Evolutionary conservation across 441 rosid genomes (phyloP).

Genomic region (Syzygium syzygioides): DNA sequence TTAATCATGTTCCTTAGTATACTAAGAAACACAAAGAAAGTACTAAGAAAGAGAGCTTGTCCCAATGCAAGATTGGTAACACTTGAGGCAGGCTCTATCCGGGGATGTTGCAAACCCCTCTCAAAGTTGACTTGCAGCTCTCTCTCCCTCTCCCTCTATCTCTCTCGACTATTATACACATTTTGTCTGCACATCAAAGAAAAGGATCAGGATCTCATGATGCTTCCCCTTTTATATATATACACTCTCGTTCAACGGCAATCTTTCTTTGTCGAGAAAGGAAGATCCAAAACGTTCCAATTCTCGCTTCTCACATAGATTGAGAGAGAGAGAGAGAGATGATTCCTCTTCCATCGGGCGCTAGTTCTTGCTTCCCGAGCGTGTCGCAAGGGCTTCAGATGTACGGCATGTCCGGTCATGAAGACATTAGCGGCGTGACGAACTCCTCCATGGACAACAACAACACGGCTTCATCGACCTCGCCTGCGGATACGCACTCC

Average conservation of each 20-base stretch:
- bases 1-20: not conserved
- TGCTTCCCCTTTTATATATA: not conserved
- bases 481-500: constrained; percentile 21
- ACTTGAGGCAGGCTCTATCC: constrained; percentile 46
- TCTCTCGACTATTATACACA: not conserved
- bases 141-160: not conserved
- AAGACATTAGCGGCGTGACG: not conserved
- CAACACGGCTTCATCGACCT: constrained; percentile 11
- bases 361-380: constrained; percentile 21
- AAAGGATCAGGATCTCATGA: not conserved
- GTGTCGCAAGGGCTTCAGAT: constrained; percentile 13
- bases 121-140: constrained; percentile 46
- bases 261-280: not conserved
- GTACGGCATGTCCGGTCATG: constrained; percentile 10
- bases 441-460: not conserved
- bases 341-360: not conserved
- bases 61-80: constrained; percentile 2
- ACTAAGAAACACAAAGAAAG: not conserved
- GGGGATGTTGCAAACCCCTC: constrained; percentile 32
- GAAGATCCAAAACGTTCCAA: not conserved
- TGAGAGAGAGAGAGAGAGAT: not conserved
- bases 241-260: not conserved
- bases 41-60: not conserved
- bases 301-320: not conserved
- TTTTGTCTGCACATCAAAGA: not conserved